Percentiles rank a stretch among this genome's conserved stretches.
phyloP scores from a whole-genome alignment of 2,329 filamentous ascomycete genomes.

The Zarea fungicola region DNA sequence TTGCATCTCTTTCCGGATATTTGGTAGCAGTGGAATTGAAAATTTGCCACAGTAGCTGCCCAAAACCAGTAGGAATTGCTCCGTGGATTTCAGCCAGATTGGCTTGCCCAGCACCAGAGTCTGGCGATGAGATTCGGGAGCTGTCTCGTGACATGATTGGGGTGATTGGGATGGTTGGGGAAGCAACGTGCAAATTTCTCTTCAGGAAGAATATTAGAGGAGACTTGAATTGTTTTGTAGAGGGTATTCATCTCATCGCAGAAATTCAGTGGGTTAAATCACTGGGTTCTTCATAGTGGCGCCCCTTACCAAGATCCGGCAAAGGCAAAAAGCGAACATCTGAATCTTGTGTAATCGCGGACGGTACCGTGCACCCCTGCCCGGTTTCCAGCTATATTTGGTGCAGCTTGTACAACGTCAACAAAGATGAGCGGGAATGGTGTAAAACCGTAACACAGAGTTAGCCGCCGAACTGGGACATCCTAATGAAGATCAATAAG shows the following conservation, averaged over 20 bases:
- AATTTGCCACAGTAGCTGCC: conserved; percentile 30
- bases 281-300: background rate
- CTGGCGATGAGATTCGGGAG: background rate
- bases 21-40: conserved; percentile 22
- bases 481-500: too few relatives aligned
- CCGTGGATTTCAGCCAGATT: conserved; percentile 26
- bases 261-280: too few relatives aligned
- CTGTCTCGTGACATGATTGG: background rate
- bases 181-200: too few relatives aligned
- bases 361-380: background rate
- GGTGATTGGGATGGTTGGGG: too few relatives aligned
- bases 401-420: background rate
- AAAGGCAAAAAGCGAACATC: background rate
- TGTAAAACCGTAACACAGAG: background rate
- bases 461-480: background rate
- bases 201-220: too few relatives aligned
- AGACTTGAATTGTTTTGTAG: too few relatives aligned
- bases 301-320: too few relatives aligned
- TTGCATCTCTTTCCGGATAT: conserved; percentile 28
- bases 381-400: conserved; percentile 6
- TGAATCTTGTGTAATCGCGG: conserved; percentile 5
- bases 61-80: conserved; percentile 21
- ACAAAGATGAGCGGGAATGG: background rate
- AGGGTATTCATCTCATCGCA: too few relatives aligned
- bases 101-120: background rate